Percentiles rank a stretch among this genome's conserved stretches.
Evolutionary conservation across 163 green algal species (phyloP).

Genomic region (Scenedesmus sp.): DNA sequence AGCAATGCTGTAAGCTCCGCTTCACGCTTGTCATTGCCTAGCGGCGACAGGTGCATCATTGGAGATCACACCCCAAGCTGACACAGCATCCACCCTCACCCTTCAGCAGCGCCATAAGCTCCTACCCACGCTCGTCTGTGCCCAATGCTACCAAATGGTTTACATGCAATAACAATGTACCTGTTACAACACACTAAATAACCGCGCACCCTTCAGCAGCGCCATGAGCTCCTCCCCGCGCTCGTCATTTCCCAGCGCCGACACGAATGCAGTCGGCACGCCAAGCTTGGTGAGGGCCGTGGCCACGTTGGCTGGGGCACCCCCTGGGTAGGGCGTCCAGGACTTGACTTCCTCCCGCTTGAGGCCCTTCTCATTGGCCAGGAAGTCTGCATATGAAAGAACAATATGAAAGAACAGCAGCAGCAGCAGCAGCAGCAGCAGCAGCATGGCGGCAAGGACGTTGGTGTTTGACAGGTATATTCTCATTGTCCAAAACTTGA

Average conservation of each 20-base stretch:
- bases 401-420: background rate
- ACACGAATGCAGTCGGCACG: conserved; percentile 74
- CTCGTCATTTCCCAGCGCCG: conserved; percentile 83
- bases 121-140: too few relatives aligned
- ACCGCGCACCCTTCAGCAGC: conserved; percentile 75
- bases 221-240: conserved; percentile 78
- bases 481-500: too few relatives aligned
- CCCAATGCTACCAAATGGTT: too few relatives aligned
- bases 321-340: conserved; percentile 91
- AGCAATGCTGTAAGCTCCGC: too few relatives aligned
- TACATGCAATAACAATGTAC: background rate
- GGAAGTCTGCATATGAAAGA: conserved; percentile 74
- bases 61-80: too few relatives aligned
- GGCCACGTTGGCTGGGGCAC: conserved; percentile 89
- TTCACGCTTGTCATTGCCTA: too few relatives aligned
- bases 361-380: conserved; percentile 86
- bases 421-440: background rate
- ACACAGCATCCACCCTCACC: too few relatives aligned
- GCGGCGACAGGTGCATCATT: too few relatives aligned
- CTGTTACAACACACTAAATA: too few relatives aligned
- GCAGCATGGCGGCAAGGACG: background rate
- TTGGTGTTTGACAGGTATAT: too few relatives aligned
- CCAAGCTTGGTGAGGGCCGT: conserved; percentile 78
- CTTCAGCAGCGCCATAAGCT: too few relatives aligned
- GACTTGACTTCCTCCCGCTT: conserved; percentile 81